Conservation (phyloP, 345 rosid genomes). For the Syzygium grande region DNA sequence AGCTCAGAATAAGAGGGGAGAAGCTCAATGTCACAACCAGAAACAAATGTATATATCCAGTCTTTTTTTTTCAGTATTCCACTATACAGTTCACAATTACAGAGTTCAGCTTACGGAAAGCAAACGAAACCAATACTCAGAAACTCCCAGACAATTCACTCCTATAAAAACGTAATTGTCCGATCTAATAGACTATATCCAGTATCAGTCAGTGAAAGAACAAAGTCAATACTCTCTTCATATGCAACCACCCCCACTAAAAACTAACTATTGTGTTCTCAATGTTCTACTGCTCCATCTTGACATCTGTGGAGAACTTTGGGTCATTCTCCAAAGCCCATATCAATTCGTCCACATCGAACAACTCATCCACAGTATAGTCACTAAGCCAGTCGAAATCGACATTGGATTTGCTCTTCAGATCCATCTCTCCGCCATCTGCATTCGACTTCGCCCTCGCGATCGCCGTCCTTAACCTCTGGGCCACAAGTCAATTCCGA, state of each 20-base stretch:
- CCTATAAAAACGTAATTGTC: background rate
- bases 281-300: background rate
- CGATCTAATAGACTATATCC: background rate
- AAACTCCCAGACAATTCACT: background rate
- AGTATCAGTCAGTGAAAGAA: background rate
- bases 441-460: background rate
- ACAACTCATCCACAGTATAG: constrained; percentile 29
- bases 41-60: background rate
- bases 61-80: background rate
- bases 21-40: background rate
- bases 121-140: background rate
- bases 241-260: background rate
- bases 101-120: background rate
- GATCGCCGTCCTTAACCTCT: background rate
- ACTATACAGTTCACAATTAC: background rate
- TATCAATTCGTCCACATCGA: constrained; percentile 55
- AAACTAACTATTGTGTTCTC: background rate
- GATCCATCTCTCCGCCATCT: constrained; percentile 2
- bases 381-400: constrained; percentile 18
- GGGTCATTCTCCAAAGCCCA: constrained; percentile 14
- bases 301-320: background rate
- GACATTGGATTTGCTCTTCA: background rate
- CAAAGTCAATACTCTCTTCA: background rate
- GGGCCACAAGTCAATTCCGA: background rate
- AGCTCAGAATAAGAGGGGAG: background rate